Conservation (phyloP, 208 protist genomes). For the Leishmania arabica region DNA sequence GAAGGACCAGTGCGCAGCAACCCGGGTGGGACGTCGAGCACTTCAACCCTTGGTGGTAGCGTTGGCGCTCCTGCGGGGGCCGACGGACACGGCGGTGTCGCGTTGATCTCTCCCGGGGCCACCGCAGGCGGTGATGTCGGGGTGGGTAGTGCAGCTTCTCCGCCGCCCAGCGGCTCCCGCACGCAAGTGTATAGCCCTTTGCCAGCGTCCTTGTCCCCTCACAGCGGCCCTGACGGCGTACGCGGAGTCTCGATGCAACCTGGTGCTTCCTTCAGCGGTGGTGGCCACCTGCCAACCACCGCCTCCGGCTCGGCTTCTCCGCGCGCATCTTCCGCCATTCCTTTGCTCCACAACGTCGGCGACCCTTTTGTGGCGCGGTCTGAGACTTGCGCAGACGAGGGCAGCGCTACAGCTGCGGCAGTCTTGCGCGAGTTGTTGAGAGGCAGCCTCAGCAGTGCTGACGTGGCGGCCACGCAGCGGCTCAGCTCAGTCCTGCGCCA, state of each 20-base stretch:
- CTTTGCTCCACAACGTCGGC: neutral
- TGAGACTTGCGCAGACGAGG: neutral
- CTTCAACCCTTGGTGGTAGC: conserved; percentile 6
- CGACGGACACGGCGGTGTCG: conserved; percentile 6
- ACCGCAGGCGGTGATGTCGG: conserved; percentile 7
- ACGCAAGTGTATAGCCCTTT: conserved; percentile 3
- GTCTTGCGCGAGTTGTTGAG: conserved; percentile 8
- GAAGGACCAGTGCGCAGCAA: conserved; percentile 27
- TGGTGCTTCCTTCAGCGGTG: neutral
- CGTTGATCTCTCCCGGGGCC: neutral
- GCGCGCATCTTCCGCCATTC: neutral
- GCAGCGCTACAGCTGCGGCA: neutral
- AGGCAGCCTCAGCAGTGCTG: neutral
- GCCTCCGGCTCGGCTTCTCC: conserved; percentile 20
- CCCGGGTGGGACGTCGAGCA: neutral
- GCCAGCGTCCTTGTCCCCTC: neutral
- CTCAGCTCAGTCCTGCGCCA: conserved; percentile 19
- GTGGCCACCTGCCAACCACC: conserved; percentile 6
- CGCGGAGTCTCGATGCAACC: neutral
- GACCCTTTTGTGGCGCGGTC: neutral
- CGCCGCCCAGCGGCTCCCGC: neutral
- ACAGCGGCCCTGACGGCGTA: neutral
- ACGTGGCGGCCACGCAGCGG: neutral
- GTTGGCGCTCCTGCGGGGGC: neutral
- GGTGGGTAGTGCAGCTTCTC: neutral